These are phyloP conservation scores for Phytopythium sindhum DNA, from an alignment of 352 stramenopile species.

Conservation along the genomic window DNA sequence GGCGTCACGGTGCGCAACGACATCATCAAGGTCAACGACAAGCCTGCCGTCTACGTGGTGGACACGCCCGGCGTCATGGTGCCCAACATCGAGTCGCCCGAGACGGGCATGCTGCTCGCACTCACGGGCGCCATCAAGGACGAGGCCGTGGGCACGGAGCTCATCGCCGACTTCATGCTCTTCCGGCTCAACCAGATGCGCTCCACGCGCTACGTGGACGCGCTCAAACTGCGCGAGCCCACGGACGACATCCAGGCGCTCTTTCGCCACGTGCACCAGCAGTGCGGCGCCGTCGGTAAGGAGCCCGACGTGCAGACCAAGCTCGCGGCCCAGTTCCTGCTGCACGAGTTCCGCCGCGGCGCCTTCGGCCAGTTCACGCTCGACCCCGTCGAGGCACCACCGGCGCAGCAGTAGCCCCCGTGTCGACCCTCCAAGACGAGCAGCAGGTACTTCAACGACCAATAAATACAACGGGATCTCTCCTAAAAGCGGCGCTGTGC, in stretches of 20 bases:
- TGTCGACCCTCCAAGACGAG: neutral
- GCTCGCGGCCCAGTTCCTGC: constrained; percentile 64
- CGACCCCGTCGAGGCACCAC: constrained; percentile 33
- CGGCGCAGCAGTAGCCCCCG: constrained; percentile 6
- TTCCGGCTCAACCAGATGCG: constrained; percentile 81
- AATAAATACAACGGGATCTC: neutral
- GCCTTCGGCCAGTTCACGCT: constrained; percentile 84
- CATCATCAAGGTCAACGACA: constrained; percentile 89
- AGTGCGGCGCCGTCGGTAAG: constrained; percentile 77
- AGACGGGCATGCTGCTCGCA: constrained; percentile 82
- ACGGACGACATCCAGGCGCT: constrained; percentile 74
- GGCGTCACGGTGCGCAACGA: constrained; percentile 86
- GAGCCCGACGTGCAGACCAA: constrained; percentile 62
- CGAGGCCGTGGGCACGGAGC: constrained; percentile 76
- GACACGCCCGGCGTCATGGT: constrained; percentile 89
- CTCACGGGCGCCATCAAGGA: constrained; percentile 88
- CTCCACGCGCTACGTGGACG: constrained; percentile 78
- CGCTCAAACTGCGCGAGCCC: constrained; percentile 54
- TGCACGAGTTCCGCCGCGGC: constrained; percentile 74
- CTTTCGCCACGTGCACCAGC: constrained; percentile 57
- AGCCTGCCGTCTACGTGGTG: constrained; percentile 84
- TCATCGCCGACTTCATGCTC: constrained; percentile 89
- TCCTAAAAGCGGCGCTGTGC: neutral
- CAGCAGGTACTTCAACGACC: neutral
- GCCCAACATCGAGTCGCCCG: constrained; percentile 72